phyloP scores from a whole-genome alignment of 371 early-diverging fungal species.

The Mucor ambiguus region DNA sequence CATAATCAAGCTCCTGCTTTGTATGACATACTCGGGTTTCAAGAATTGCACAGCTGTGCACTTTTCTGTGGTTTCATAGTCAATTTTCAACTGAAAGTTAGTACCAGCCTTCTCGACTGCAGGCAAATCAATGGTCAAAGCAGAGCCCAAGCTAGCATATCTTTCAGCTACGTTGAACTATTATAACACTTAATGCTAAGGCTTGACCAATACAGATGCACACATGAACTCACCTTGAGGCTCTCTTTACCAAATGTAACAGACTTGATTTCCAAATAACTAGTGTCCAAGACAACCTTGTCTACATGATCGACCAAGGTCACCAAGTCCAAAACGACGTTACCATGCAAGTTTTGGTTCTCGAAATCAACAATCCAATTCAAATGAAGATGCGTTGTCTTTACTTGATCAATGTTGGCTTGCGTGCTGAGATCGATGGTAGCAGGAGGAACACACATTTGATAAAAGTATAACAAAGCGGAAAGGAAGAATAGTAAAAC shows the following conservation, averaged over 20 bases:
- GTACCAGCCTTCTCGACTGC: conserved; percentile 37
- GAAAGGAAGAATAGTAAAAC: conserved; percentile 12
- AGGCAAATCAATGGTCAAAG: conserved; percentile 68
- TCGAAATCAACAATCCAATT: conserved; percentile 79
- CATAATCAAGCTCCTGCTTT: not conserved
- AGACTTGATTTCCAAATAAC: conserved; percentile 59
- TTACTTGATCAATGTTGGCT: conserved; percentile 78
- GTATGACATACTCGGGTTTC: conserved; percentile 54
- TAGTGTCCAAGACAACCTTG: conserved; percentile 81
- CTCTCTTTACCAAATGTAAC: conserved; percentile 42
- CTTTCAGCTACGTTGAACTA: conserved; percentile 61
- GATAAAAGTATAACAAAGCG: conserved; percentile 11
- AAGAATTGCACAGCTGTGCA: conserved; percentile 92
- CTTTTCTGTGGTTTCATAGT: conserved; percentile 81
- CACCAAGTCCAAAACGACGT: conserved; percentile 60
- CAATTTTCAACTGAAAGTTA: conserved; percentile 58
- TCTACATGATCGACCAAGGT: conserved; percentile 52
- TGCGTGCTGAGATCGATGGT: conserved; percentile 60
- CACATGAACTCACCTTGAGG: conserved; percentile 44
- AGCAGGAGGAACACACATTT: conserved; percentile 21
- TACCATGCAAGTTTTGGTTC: conserved; percentile 64
- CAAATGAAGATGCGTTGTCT: conserved; percentile 78
- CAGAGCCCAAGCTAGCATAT: conserved; percentile 75
- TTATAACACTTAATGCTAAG: not conserved
- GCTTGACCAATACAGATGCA: not conserved